phyloP scores from a whole-genome alignment of 495 filamentous ascomycete species.

The Pyronema domesticum region DNA sequence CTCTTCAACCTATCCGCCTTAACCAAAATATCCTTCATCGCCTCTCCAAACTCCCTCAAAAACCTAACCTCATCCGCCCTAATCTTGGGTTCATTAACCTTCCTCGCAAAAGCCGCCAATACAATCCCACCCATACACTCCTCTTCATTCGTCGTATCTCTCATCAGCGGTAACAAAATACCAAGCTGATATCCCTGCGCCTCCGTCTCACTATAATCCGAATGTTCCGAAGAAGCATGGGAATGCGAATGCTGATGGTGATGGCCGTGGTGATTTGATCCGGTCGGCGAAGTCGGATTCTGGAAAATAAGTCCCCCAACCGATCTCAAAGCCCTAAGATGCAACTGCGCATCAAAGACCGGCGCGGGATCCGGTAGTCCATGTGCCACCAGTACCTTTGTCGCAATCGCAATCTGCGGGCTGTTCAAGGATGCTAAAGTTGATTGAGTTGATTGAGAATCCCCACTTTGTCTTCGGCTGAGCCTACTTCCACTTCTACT shows the following conservation, averaged over 20 bases:
- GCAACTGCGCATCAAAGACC: constrained; percentile 21
- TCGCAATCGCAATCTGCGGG: constrained; percentile 8
- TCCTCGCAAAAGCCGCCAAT: constrained; percentile 19
- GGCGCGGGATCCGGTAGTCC: constrained; percentile 24
- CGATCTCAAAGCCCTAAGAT: constrained; percentile 23
- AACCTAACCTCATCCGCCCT: constrained; percentile 21
- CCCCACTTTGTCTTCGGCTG: background rate
- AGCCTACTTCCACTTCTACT: constrained; percentile 1
- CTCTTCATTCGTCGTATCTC: constrained; percentile 8
- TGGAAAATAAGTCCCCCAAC: constrained; percentile 23
- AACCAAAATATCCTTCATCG: constrained; percentile 22
- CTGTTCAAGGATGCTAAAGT: background rate
- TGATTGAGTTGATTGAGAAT: background rate
- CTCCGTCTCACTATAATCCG: constrained; percentile 13
- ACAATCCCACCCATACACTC: constrained; percentile 18
- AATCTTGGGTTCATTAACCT: constrained; percentile 11
- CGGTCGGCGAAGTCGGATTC: constrained; percentile 8
- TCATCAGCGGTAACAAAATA: constrained; percentile 21
- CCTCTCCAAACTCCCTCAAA: constrained; percentile 22
- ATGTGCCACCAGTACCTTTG: constrained; percentile 23
- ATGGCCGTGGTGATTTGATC: too few relatives aligned
- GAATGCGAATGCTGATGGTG: too few relatives aligned
- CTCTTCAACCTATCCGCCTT: constrained; percentile 2
- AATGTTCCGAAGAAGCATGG: background rate
- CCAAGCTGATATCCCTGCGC: constrained; percentile 23